phyloP scores from a whole-genome alignment of 225 moss, liverwort and hornwort species.

The Neckera pumila region DNA sequence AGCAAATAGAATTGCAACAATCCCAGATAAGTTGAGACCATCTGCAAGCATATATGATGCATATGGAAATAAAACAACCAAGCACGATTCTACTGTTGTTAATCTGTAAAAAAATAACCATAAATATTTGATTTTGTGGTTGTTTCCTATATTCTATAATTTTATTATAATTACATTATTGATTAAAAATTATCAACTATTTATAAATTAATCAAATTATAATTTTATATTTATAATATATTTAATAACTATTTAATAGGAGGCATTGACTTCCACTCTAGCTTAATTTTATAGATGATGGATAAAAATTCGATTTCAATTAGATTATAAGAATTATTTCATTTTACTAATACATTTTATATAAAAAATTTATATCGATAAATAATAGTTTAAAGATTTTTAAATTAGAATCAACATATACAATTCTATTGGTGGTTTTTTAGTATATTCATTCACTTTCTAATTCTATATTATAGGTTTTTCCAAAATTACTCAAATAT shows the following conservation, averaged over 20 bases:
- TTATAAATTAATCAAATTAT: neutral
- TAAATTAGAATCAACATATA: neutral
- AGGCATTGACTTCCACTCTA: neutral
- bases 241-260: neutral
- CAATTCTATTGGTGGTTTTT: neutral
- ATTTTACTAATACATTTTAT: neutral
- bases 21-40: constrained; percentile 70
- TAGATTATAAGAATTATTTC: too few relatives aligned
- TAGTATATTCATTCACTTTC: neutral
- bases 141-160: too few relatives aligned
- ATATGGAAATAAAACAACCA: constrained; percentile 90
- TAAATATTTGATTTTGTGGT: neutral
- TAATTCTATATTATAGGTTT: neutral
- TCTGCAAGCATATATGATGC: constrained; percentile 95
- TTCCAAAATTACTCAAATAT: neutral
- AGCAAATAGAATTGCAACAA: constrained; percentile 84
- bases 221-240: rapidly evolving
- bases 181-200: too few relatives aligned
- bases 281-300: neutral
- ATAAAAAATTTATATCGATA: neutral
- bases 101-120: constrained; percentile 25
- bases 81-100: constrained; percentile 71
- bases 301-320: neutral
- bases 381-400: too few relatives aligned
- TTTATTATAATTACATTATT: too few relatives aligned